phyloP scores from a whole-genome alignment of 768 basidiomycete species.

The Trametes gibbosa region DNA sequence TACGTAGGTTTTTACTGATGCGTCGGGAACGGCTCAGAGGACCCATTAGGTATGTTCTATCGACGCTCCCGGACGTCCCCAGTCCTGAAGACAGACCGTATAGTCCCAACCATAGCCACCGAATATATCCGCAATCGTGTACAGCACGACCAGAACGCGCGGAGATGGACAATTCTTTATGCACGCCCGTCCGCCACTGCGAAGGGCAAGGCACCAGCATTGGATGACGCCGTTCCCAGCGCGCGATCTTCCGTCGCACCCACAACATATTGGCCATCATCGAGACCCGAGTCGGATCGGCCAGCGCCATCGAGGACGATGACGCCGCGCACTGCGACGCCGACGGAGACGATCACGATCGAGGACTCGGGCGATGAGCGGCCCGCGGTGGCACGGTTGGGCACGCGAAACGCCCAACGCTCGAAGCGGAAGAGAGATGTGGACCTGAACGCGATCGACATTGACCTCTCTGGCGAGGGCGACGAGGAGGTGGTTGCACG shows the following conservation, averaged over 20 bases:
- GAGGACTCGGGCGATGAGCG: slow-evolving; percentile 28
- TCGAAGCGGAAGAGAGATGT: slow-evolving; percentile 25
- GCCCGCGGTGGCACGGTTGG: background rate
- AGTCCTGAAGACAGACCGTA: background rate
- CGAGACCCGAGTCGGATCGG: background rate
- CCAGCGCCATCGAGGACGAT: background rate
- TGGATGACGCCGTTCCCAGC: background rate
- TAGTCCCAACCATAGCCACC: slow-evolving; percentile 70
- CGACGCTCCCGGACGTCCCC: too few species aligned
- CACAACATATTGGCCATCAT: background rate
- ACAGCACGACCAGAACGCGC: slow-evolving; percentile 74
- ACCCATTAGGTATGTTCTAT: slow-evolving; percentile 57
- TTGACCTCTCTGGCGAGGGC: slow-evolving; percentile 11
- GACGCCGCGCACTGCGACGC: slow-evolving; percentile 1
- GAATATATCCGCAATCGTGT: slow-evolving; percentile 65
- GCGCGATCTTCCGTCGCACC: background rate
- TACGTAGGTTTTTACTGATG: slow-evolving; percentile 12
- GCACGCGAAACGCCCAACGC: background rate
- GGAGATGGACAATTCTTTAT: slow-evolving; percentile 73
- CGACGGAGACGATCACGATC: slow-evolving; percentile 24
- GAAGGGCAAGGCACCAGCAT: slow-evolving; percentile 13
- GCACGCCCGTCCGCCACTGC: slow-evolving; percentile 48
- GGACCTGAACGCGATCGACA: slow-evolving; percentile 4
- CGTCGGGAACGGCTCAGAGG: slow-evolving; percentile 41
- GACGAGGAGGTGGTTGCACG: background rate